Base-by-base conservation (phyloP, 768 basidiomycete genomes). In the Dentipellis fragilis region DNA sequence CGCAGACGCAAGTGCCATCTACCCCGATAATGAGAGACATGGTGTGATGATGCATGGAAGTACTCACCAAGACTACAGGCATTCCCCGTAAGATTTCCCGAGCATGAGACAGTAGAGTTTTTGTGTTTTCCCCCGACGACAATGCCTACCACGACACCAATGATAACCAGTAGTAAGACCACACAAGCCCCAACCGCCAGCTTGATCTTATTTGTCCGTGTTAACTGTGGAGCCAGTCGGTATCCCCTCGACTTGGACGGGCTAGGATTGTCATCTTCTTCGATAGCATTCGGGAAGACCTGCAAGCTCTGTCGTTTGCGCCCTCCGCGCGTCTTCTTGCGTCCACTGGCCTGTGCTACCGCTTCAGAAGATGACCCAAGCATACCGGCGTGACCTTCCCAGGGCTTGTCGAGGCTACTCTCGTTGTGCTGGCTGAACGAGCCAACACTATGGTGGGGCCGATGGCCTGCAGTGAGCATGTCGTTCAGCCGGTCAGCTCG, bases 1-100 rank as follows among this genome's bases (percentile, higher is more conserved):
- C 77, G 60, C 84, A 85, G 38, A 80, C 72, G 63, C 84, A 87
- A 0, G 81, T 80, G 1, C 81, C 73, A 69, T 84, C 83, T 85
- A 58, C 45, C 39, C 55, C 22, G 46, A 34, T 59, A 10, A 62
- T 59, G 22, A 35, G 16, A 38, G 51, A 37, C 17, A 14, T 19
- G 38, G 39, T 36, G 3, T 42, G 14, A n/a, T 49, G 34, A 45
- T 7, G 19, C 49, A 38, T 4, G 6, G 21, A 46, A 16, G 45
- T 4, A 71, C 79, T 63, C 59, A 84, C 84, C 74, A 21, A 87
- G 69, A 63, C 75, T 75, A 64, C 85, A 87, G 11, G 69, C 62
- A 16, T 69, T 69, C 19, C 84, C 84, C 4, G 75, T 74, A 9
- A 75, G 56, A 56, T 75, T 73, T 16, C 66, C 72, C 8, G 72